Conservation (phyloP, 2,329 filamentous ascomycete genomes). For the Basipetospora chlamydospora region DNA sequence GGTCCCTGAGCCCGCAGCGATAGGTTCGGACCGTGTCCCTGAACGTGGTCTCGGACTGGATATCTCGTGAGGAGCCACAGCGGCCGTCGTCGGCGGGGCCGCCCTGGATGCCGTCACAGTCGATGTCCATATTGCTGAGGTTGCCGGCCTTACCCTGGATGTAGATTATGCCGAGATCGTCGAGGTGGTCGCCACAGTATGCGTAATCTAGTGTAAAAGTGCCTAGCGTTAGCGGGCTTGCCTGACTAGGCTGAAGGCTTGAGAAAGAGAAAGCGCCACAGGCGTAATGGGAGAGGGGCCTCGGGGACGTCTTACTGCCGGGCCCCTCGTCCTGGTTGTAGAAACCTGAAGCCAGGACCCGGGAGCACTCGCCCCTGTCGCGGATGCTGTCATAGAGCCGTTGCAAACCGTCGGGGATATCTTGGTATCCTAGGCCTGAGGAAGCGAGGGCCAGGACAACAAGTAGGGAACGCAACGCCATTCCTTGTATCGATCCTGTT, state of each 20-base stretch:
- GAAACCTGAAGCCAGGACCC: constrained; percentile 1
- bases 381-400: constrained; percentile 2
- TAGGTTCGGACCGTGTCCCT: constrained; percentile 21
- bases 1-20: constrained; percentile 20
- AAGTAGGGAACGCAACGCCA: neutral
- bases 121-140: constrained; percentile 42
- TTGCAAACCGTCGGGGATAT: constrained; percentile 2
- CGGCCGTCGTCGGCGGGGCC: constrained; percentile 25
- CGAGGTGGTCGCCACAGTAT: constrained; percentile 32
- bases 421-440: neutral
- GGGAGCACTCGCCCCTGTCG: neutral
- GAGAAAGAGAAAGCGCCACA: neutral
- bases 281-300: too few species aligned
- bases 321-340: neutral
- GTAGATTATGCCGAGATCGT: constrained; percentile 29
- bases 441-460: neutral
- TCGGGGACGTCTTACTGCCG: constrained; percentile 1
- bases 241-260: neutral
- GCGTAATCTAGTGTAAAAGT: constrained; percentile 14
- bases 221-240: neutral
- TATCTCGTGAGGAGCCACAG: constrained; percentile 28
- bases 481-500: neutral
- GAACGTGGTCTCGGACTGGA: constrained; percentile 33
- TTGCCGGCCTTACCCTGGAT: constrained; percentile 25
- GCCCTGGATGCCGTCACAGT: constrained; percentile 38